Percentiles rank a stretch among this genome's conserved stretches.
Evolutionary conservation across 208 protist genomes (phyloP).

Genomic region (Acanthamoeba quina): DNA sequence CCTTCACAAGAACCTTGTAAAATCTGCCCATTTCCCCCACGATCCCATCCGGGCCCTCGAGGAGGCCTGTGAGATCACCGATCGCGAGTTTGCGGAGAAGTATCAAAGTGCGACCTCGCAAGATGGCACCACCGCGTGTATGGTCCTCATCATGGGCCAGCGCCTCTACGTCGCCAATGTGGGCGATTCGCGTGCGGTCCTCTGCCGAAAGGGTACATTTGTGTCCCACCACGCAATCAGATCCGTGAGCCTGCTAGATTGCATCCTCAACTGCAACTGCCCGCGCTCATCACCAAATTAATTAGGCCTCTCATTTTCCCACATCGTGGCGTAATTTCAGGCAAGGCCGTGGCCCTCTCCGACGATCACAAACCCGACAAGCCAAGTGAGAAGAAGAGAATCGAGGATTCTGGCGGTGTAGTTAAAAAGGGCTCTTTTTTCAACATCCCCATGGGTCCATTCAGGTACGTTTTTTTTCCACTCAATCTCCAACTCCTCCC

Average conservation of each 20-base stretch:
- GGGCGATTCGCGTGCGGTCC: constrained; percentile 51
- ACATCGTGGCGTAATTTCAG: not conserved
- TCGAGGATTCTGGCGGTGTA: constrained; percentile 44
- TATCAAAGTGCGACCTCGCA: constrained; percentile 37
- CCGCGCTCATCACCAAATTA: no score
- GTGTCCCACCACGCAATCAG: not conserved
- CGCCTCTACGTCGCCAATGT: constrained; percentile 57
- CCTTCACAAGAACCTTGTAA: constrained; percentile 64
- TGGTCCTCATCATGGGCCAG: constrained; percentile 63
- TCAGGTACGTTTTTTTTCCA: not conserved
- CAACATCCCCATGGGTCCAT: constrained; percentile 73
- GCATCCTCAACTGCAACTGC: not conserved
- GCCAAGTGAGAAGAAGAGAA: constrained; percentile 37
- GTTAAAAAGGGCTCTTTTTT: constrained; percentile 69
- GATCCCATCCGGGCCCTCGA: constrained; percentile 43
- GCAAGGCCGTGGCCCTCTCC: constrained; percentile 45
- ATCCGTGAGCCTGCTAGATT: not conserved
- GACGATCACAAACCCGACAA: constrained; percentile 70
- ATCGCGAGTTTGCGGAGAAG: constrained; percentile 50
- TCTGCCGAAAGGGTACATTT: constrained; percentile 51
- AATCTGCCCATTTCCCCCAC: constrained; percentile 44
- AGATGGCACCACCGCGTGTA: constrained; percentile 72
- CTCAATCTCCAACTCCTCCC: not conserved
- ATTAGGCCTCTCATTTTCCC: not conserved
- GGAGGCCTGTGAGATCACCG: constrained; percentile 66